phyloP scores from a whole-genome alignment of 345 rosid genomes.

The Iberis pinnata region DNA sequence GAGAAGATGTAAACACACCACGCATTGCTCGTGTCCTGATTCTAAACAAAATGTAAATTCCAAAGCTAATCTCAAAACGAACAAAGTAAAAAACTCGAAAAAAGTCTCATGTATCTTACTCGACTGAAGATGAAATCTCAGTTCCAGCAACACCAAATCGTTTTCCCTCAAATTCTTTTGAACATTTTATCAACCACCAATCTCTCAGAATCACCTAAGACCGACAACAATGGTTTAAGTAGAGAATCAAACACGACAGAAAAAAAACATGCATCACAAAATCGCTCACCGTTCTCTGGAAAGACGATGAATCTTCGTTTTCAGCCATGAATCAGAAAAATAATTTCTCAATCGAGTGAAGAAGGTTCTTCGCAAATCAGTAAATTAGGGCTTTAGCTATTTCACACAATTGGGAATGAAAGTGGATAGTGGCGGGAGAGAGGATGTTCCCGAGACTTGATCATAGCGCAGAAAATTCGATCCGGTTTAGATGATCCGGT shows the following conservation, averaged over 20 bases:
- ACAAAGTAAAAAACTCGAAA: neutral
- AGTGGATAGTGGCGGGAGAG: conserved; percentile 7
- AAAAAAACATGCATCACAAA: neutral
- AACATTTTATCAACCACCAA: conserved; percentile 71
- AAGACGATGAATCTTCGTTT: neutral
- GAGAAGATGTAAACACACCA: conserved; percentile 61
- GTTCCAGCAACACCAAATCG: conserved; percentile 66
- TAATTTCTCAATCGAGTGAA: neutral
- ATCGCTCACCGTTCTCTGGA: conserved; percentile 24
- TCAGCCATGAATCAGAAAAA: conserved; percentile 10
- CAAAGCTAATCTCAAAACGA: neutral
- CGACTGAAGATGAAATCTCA: conserved; percentile 29
- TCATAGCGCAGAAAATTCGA: neutral
- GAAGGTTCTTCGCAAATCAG: too few relatives aligned
- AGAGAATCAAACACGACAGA: neutral
- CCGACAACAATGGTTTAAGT: neutral
- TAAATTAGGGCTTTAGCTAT: conserved; percentile 16
- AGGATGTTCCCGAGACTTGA: neutral
- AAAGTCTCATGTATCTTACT: conserved; percentile 29
- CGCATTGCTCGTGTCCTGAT: conserved; percentile 44
- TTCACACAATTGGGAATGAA: neutral
- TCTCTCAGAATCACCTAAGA: conserved; percentile 50
- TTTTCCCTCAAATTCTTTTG: conserved; percentile 42
- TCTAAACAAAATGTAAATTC: neutral
- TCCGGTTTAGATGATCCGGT: conserved; percentile 14